These are phyloP conservation scores for Trametopsis cervina DNA, from an alignment of 768 basidiomycete species.

Conservation along the genomic window DNA sequence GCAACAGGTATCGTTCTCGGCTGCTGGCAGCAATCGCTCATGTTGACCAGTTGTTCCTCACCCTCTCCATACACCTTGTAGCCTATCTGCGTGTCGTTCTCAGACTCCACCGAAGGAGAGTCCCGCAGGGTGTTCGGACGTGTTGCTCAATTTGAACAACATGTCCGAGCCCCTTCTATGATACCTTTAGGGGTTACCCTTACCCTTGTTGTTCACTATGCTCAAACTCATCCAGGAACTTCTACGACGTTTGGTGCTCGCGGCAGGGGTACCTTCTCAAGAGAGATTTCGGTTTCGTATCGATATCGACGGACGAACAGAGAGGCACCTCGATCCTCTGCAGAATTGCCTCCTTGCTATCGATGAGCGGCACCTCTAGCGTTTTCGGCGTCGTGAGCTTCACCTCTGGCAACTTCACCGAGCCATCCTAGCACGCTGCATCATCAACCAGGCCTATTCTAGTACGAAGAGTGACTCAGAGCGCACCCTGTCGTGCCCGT, in stretches of 20 bases:
- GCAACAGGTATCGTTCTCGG: no score
- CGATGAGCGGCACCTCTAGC: slow-evolving; percentile 85
- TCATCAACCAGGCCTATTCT: background rate
- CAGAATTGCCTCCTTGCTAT: slow-evolving; percentile 97
- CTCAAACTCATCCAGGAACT: slow-evolving; percentile 72
- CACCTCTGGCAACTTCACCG: slow-evolving; percentile 76
- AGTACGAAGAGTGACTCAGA: background rate
- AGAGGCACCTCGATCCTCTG: slow-evolving; percentile 80
- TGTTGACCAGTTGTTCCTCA: no score
- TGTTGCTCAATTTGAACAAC: no score
- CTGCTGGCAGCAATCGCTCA: no score
- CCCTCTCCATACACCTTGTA: no score
- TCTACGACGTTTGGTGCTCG: slow-evolving; percentile 71
- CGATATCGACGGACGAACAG: background rate
- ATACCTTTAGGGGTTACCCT: no score
- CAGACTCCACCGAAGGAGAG: no score
- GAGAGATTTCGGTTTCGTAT: background rate
- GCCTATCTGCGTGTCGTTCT: no score
- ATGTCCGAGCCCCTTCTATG: no score
- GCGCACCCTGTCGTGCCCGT: slow-evolving; percentile 67
- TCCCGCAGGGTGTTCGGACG: no score
- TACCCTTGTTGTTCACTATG: no score
- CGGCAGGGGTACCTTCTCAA: slow-evolving; percentile 56
- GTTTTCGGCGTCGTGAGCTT: slow-evolving; percentile 85
- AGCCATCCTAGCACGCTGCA: slow-evolving; percentile 76